These are phyloP conservation scores for Colletotrichum liaoningense DNA, from an alignment of 2,329 filamentous ascomycete species.

Conservation along the genomic window DNA sequence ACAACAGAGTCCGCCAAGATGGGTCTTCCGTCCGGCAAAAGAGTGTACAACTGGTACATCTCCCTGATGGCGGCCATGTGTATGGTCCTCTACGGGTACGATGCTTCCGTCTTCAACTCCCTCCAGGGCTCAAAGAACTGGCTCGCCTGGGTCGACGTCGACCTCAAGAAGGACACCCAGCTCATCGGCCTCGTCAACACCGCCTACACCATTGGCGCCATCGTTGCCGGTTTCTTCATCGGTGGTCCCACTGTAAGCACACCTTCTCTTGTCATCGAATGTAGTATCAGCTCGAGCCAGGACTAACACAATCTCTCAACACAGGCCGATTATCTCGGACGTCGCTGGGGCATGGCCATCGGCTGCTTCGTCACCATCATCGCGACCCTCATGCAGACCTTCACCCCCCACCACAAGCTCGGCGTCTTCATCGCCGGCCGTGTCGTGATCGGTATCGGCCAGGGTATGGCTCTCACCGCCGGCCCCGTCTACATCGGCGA, in stretches of 20 bases:
- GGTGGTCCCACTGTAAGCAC: conserved; percentile 66
- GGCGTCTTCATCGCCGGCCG: conserved; percentile 76
- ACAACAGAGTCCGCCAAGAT: conserved; percentile 19
- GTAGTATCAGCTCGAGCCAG: not conserved
- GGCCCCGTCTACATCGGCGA: conserved; percentile 36
- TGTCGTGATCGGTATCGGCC: conserved; percentile 76
- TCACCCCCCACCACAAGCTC: conserved; percentile 69
- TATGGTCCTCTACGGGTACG: conserved; percentile 82
- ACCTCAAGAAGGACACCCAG: conserved; percentile 55
- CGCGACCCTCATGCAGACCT: conserved; percentile 77
- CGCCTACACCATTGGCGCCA: conserved; percentile 77
- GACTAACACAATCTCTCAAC: not conserved
- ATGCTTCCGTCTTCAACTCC: conserved; percentile 80
- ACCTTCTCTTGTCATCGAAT: not conserved
- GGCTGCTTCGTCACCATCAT: conserved; percentile 75
- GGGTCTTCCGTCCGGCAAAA: conserved; percentile 26
- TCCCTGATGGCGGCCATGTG: conserved; percentile 77
- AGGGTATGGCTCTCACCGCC: conserved; percentile 66
- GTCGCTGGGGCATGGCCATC: conserved; percentile 72
- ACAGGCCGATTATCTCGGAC: conserved; percentile 68
- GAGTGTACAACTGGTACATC: conserved; percentile 50
- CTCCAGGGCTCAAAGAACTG: conserved; percentile 76
- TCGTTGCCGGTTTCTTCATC: conserved; percentile 77
- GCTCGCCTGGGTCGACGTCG: conserved; percentile 70
- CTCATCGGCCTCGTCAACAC: conserved; percentile 69